A percentile compares a stretch with the other conserved stretches of the same genome.
Evolutionary conservation across 805 yeast genomes (phyloP).

Genomic region (Candida vartiovaarae): DNA sequence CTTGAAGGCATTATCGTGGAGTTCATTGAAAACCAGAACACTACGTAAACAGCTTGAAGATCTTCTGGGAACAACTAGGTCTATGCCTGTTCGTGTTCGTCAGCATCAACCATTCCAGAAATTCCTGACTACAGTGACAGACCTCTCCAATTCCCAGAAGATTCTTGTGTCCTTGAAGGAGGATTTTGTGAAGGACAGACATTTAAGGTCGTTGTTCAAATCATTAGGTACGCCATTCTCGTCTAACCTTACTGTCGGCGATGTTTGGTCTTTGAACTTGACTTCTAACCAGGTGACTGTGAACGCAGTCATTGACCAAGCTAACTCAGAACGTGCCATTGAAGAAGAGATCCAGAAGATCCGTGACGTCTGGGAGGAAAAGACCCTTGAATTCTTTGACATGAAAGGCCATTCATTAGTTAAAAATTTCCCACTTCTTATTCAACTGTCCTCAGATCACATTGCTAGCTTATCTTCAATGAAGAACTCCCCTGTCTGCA

Average conservation of each 20-base stretch:
- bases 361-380: constrained; percentile 46
- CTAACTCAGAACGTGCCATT: constrained; percentile 64
- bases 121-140: constrained; percentile 40
- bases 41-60: constrained; percentile 45
- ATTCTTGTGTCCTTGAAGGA: constrained; percentile 41
- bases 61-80: constrained; percentile 36
- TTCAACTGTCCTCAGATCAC: constrained; percentile 54
- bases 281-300: constrained; percentile 37
- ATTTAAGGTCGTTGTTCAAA: constrained; percentile 50
- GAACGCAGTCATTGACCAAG: constrained; percentile 46
- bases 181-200: constrained; percentile 54
- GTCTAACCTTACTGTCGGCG: constrained; percentile 21
- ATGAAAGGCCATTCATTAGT: constrained; percentile 51
- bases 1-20: constrained; percentile 43
- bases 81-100: constrained; percentile 50
- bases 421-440: constrained; percentile 58
- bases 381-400: constrained; percentile 45
- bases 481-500: constrained; percentile 59
- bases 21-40: constrained; percentile 34
- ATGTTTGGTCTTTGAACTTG: constrained; percentile 55
- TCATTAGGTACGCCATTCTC: constrained; percentile 19
- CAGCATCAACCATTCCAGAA: constrained; percentile 65
- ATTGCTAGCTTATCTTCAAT: constrained; percentile 58
- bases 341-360: constrained; percentile 50
- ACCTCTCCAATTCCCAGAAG: constrained; percentile 18